phyloP scores from a whole-genome alignment of 78 protist genomes.

The Dictyostelium intermedium region DNA sequence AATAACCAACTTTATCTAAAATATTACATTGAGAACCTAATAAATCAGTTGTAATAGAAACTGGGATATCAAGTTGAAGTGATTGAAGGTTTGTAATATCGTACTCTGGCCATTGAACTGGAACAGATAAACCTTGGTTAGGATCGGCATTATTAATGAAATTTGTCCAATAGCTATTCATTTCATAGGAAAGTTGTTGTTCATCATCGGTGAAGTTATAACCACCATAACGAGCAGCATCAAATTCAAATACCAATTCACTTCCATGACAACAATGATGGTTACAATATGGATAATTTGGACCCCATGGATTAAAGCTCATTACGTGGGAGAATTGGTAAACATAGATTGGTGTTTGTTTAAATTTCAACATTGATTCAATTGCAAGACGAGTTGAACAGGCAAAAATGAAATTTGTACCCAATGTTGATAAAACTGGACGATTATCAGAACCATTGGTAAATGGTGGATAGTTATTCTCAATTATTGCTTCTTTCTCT shows the following conservation, averaged over 20 bases:
- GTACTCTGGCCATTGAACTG: slow-evolving; percentile 24
- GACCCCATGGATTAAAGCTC: slow-evolving; percentile 71
- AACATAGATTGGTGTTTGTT: background rate
- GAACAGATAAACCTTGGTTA: slow-evolving; percentile 39
- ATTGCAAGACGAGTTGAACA: slow-evolving; percentile 26
- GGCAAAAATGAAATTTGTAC: slow-evolving; percentile 51
- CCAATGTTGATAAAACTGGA: slow-evolving; percentile 34
- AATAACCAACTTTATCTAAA: slow-evolving; percentile 23
- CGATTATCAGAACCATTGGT: background rate
- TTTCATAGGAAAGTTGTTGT: background rate
- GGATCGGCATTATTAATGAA: slow-evolving; percentile 28
- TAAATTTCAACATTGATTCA: background rate
- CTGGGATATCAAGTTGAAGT: slow-evolving; percentile 26
- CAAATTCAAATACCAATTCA: slow-evolving; percentile 58
- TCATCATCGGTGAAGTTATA: slow-evolving; percentile 16
- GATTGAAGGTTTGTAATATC: background rate
- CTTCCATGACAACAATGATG: slow-evolving; percentile 66
- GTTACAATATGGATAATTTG: slow-evolving; percentile 43
- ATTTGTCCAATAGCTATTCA: slow-evolving; percentile 66
- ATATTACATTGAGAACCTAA: slow-evolving; percentile 12
- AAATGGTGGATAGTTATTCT: slow-evolving; percentile 26
- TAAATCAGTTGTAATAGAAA: background rate
- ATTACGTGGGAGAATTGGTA: slow-evolving; percentile 62
- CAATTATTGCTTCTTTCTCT: background rate
- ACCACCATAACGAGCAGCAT: background rate